These are phyloP conservation scores for Botrytis galanthina DNA, from an alignment of 2,329 filamentous ascomycete species.

Conservation along the genomic window DNA sequence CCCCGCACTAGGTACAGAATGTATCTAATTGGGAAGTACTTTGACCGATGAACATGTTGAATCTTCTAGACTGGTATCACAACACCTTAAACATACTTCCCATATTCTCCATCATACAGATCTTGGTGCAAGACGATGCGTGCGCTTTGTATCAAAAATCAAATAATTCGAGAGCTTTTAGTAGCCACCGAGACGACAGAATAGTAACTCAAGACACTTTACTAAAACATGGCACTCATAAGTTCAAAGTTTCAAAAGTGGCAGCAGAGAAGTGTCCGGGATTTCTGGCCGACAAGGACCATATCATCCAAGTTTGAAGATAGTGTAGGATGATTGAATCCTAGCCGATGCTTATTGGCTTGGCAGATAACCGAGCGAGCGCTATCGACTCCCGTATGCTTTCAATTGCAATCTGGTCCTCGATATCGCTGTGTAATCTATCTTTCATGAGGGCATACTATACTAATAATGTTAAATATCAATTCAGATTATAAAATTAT, in stretches of 20 bases:
- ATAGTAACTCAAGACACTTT: neutral
- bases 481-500: neutral
- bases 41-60: neutral
- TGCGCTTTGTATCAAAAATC: neutral
- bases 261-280: rapidly evolving
- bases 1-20: neutral
- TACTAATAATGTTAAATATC: no score
- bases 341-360: neutral
- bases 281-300: rapidly evolving
- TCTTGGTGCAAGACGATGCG: rapidly evolving
- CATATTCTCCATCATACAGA: neutral
- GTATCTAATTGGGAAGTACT: neutral
- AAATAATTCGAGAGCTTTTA: neutral
- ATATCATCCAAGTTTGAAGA: no score
- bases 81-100: rapidly evolving
- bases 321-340: neutral
- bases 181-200: neutral
- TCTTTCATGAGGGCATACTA: neutral
- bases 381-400: neutral
- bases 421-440: no score
- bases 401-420: neutral
- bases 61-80: no score
- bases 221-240: neutral
- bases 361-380: neutral
- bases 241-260: neutral